Percentiles rank a stretch among this genome's conserved stretches.
These are phyloP conservation scores for Claviceps arundinis DNA, from an alignment of 2,329 filamentous ascomycete species.

Conservation along the genomic window DNA sequence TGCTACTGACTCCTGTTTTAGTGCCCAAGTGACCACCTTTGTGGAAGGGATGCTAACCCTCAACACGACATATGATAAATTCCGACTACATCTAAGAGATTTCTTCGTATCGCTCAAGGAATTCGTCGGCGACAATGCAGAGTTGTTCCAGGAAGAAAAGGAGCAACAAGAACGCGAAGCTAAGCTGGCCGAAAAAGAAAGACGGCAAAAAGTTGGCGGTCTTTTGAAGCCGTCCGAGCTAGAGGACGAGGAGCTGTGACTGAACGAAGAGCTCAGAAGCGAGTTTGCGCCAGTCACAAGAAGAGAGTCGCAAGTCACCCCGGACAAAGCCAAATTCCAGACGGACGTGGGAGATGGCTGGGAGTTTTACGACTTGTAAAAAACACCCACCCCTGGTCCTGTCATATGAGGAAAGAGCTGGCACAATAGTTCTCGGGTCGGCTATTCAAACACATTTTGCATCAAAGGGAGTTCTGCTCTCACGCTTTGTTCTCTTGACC, in stretches of 20 bases:
- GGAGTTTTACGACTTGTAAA: slow-evolving; percentile 50
- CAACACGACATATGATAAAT: slow-evolving; percentile 82
- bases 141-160: slow-evolving; percentile 86
- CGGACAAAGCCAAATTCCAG: slow-evolving; percentile 14
- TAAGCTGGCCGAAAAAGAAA: slow-evolving; percentile 78
- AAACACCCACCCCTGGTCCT: not conserved
- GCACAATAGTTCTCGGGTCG: not conserved
- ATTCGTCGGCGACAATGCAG: slow-evolving; percentile 88
- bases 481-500: not conserved
- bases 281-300: slow-evolving; percentile 38
- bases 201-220: slow-evolving; percentile 87
- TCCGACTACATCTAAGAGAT: slow-evolving; percentile 90
- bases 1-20: slow-evolving; percentile 20
- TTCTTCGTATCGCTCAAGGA: slow-evolving; percentile 97
- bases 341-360: slow-evolving; percentile 39
- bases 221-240: slow-evolving; percentile 95
- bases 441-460: not conserved
- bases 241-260: slow-evolving; percentile 85
- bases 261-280: slow-evolving; percentile 51
- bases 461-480: not conserved
- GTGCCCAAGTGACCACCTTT: slow-evolving; percentile 76
- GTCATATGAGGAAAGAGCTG: not conserved
- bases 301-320: slow-evolving; percentile 7
- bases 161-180: slow-evolving; percentile 81
- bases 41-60: slow-evolving; percentile 79